These are phyloP conservation scores for Akebia trifoliata DNA, from an alignment of 164 flowering plant genomes.

Conservation along the genomic window DNA sequence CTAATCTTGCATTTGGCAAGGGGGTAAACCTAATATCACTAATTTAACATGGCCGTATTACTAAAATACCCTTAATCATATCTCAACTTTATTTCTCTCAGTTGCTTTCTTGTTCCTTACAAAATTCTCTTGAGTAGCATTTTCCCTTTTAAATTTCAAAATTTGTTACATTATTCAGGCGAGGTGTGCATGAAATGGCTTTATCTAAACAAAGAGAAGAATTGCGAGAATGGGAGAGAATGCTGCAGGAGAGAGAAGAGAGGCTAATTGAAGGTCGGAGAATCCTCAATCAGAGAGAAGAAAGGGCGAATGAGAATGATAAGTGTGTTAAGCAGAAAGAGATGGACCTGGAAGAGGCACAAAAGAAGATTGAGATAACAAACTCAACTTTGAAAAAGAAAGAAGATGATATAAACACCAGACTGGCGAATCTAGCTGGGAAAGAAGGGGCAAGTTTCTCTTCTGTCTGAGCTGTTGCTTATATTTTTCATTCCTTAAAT, in stretches of 20 bases:
- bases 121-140: not conserved
- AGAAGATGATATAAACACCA: slow-evolving; percentile 49
- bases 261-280: slow-evolving; percentile 52
- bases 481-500: too few species aligned
- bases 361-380: slow-evolving; percentile 37
- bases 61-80: too few species aligned
- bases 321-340: slow-evolving; percentile 43
- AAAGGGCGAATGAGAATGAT: slow-evolving; percentile 57
- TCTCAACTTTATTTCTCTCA: not conserved
- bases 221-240: slow-evolving; percentile 70
- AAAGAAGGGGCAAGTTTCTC: slow-evolving; percentile 59
- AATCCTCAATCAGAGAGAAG: slow-evolving; percentile 59
- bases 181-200: slow-evolving; percentile 55
- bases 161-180: slow-evolving; percentile 34
- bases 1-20: too few species aligned
- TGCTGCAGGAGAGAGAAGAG: slow-evolving; percentile 64
- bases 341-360: slow-evolving; percentile 48
- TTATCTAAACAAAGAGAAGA: slow-evolving; percentile 64
- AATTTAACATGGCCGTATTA: too few species aligned
- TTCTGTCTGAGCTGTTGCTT: not conserved
- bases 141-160: not conserved
- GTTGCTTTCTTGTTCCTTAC: not conserved
- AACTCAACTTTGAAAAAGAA: slow-evolving; percentile 35
- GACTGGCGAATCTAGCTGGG: slow-evolving; percentile 33
- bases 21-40: too few species aligned